A percentile compares a stretch with the other conserved stretches of the same genome.
These are phyloP conservation scores for Didymella arachidicola DNA, from an alignment of 2,329 filamentous ascomycete species.

Conservation along the genomic window DNA sequence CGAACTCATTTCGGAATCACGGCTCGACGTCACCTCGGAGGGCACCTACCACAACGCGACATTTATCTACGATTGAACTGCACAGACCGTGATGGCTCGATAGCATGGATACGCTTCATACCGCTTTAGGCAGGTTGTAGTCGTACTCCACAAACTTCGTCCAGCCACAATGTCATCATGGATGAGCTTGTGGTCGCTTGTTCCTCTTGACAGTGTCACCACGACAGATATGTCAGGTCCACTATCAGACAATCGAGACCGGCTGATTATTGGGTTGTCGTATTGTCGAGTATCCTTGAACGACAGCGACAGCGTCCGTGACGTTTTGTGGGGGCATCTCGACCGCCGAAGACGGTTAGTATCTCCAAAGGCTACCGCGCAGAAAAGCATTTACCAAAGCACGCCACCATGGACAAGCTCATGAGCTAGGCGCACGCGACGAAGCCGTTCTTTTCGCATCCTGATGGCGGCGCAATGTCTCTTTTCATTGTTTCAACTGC, in stretches of 20 bases:
- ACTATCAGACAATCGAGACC: neutral
- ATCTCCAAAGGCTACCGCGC: conserved; percentile 1
- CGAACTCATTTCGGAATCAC: neutral
- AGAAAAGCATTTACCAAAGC: conserved; percentile 33
- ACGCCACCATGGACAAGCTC: conserved; percentile 23
- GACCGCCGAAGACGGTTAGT: neutral
- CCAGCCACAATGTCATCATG: conserved; percentile 18
- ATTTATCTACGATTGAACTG: conserved; percentile 20
- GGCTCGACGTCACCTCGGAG: conserved; percentile 19
- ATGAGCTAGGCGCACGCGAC: conserved; percentile 2
- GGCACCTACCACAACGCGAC: conserved; percentile 12
- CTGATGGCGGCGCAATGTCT: conserved; percentile 14
- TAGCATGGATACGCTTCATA: conserved; percentile 17
- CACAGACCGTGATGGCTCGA: conserved; percentile 20
- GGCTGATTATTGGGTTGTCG: too few relatives aligned
- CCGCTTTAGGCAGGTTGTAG: conserved; percentile 32
- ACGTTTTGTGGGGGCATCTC: neutral
- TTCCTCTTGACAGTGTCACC: neutral
- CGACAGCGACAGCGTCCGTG: neutral
- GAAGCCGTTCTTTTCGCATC: conserved; percentile 7
- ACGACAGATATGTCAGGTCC: neutral
- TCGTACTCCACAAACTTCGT: conserved; percentile 13
- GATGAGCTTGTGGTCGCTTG: neutral
- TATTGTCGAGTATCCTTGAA: neutral
- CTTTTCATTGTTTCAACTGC: neutral